Percentiles rank a stretch among this genome's conserved stretches.
Conservation (phyloP, 2,329 filamentous ascomycete genomes). For the Fusarium sp. region DNA sequence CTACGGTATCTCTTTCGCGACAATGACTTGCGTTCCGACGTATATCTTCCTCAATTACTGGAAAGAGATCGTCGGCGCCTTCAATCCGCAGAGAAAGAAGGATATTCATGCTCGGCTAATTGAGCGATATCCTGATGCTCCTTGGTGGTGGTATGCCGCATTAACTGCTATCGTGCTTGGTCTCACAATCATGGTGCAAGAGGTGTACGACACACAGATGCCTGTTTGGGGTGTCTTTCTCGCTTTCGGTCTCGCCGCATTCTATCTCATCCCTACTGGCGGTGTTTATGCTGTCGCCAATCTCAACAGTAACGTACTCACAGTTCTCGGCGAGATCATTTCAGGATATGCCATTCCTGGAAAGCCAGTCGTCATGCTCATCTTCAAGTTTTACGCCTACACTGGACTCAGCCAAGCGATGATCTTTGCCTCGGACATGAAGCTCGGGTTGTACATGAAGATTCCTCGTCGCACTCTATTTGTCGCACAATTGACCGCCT, state of each 20-base stretch:
- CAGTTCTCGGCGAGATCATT: neutral
- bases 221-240: constrained; percentile 1
- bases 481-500: neutral
- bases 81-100: neutral
- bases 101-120: neutral
- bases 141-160: constrained; percentile 1
- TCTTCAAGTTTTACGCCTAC: constrained; percentile 8
- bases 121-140: neutral
- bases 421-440: constrained; percentile 5
- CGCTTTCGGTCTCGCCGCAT: neutral
- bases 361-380: neutral
- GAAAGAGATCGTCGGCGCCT: neutral
- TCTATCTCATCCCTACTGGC: neutral
- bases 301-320: neutral
- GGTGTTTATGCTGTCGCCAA: neutral
- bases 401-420: neutral
- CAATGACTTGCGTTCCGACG: neutral
- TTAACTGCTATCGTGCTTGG: neutral
- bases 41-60: constrained; percentile 1
- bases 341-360: neutral
- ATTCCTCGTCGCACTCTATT: neutral
- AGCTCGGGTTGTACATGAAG: constrained; percentile 1
- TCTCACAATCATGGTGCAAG: constrained; percentile 4
- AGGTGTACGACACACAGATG: neutral
- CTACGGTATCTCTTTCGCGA: neutral